Conservation (phyloP, 1,139 yeast species). For the Yarrowia galli region DNA sequence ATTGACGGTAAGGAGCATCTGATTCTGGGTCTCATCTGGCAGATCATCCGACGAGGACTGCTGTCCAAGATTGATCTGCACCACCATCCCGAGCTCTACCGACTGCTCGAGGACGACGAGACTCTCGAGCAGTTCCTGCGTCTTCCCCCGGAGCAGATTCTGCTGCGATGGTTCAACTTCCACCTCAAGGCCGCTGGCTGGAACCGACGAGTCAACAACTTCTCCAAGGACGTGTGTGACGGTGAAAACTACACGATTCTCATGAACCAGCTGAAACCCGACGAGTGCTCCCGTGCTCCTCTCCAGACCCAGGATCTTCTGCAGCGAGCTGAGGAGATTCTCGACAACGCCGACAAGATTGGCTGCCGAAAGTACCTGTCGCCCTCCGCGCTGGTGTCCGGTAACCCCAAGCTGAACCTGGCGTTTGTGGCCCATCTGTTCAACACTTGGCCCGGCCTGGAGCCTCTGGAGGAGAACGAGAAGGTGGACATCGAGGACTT, state of each 20-base stretch:
- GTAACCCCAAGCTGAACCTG: slow-evolving; percentile 93
- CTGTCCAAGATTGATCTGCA: slow-evolving; percentile 94
- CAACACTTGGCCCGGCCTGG: slow-evolving; percentile 96
- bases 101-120: slow-evolving; percentile 94
- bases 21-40: slow-evolving; percentile 97
- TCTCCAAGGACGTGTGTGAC: slow-evolving; percentile 86
- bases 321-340: slow-evolving; percentile 84
- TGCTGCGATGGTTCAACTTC: slow-evolving; percentile 96
- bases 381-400: slow-evolving; percentile 90
- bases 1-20: slow-evolving; percentile 97
- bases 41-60: slow-evolving; percentile 93
- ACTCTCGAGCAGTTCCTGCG: slow-evolving; percentile 95
- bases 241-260: slow-evolving; percentile 95
- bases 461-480: slow-evolving; percentile 92
- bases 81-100: slow-evolving; percentile 93
- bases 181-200: slow-evolving; percentile 95
- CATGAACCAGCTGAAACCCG: slow-evolving; percentile 87
- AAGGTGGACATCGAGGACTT: slow-evolving; percentile 84
- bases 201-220: slow-evolving; percentile 82
- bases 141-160: slow-evolving; percentile 96
- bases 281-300: slow-evolving; percentile 79
- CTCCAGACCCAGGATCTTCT: slow-evolving; percentile 74
- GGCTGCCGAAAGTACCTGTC: slow-evolving; percentile 95
- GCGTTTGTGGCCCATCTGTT: slow-evolving; percentile 97
- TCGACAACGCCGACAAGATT: slow-evolving; percentile 85